Evolutionary conservation across 2,329 filamentous ascomycete genomes (phyloP).

Genomic region (Zopfia rhizophila): DNA sequence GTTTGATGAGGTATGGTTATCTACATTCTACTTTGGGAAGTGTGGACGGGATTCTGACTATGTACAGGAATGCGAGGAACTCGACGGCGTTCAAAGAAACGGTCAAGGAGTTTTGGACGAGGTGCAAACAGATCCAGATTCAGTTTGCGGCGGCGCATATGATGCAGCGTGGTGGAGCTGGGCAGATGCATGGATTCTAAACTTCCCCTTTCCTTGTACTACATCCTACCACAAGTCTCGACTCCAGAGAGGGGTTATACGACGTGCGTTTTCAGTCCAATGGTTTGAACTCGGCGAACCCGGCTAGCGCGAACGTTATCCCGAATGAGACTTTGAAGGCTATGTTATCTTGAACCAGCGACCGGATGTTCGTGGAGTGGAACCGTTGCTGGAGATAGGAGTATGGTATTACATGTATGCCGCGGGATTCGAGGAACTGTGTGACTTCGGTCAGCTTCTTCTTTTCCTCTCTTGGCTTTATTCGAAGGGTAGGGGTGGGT

Average conservation of each 20-base stretch:
- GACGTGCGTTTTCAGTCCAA: no score
- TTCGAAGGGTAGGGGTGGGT: not conserved
- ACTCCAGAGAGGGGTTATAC: no score
- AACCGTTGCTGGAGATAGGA: constrained; percentile 61
- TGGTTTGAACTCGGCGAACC: constrained; percentile 69
- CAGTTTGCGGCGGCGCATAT: constrained; percentile 45
- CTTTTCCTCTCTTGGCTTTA: not conserved
- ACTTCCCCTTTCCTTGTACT: not conserved
- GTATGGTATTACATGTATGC: constrained; percentile 63
- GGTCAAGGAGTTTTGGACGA: constrained; percentile 48
- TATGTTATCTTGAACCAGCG: constrained; percentile 66
- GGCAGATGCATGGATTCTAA: constrained; percentile 30
- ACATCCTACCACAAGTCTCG: constrained; percentile 8
- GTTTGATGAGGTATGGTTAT: constrained; percentile 40
- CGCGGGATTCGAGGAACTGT: constrained; percentile 62
- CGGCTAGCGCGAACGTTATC: constrained; percentile 76
- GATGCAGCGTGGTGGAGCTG: constrained; percentile 38
- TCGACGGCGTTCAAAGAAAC: constrained; percentile 47
- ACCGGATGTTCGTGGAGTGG: constrained; percentile 60
- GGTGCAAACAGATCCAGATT: constrained; percentile 50
- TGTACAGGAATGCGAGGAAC: constrained; percentile 47
- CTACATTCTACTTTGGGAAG: not conserved
- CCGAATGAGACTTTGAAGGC: constrained; percentile 77
- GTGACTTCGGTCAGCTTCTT: constrained; percentile 25
- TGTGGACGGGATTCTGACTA: constrained; percentile 28